Conservation (phyloP, 2,329 filamentous ascomycete species). For the Ophiostoma triangulosporum region DNA sequence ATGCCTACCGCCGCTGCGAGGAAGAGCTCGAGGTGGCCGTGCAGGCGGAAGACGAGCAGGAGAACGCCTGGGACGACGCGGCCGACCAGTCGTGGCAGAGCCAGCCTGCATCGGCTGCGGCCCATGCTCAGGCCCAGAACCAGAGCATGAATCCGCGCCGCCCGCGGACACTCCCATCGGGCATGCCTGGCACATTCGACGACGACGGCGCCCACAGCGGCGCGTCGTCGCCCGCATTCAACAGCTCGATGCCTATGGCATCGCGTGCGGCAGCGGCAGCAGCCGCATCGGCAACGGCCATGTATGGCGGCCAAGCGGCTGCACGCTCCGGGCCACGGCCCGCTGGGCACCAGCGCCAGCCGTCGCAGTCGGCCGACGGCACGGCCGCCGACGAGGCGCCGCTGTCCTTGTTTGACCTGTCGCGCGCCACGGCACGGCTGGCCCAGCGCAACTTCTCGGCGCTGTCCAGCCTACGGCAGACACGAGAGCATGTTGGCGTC, state of each 20-base stretch:
- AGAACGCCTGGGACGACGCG: conserved; percentile 56
- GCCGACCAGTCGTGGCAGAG: conserved; percentile 39
- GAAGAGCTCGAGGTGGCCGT: conserved; percentile 58
- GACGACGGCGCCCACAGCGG: not conserved
- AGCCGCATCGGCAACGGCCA: conserved; percentile 18
- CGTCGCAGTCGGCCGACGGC: not conserved
- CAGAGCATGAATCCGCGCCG: not conserved
- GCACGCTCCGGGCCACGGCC: conserved; percentile 16
- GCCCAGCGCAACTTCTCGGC: conserved; percentile 46
- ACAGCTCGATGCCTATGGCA: conserved; percentile 4
- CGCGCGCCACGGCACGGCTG: conserved; percentile 43
- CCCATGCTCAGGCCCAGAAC: too few species aligned
- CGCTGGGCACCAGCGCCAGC: conserved; percentile 14
- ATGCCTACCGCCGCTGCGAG: conserved; percentile 63
- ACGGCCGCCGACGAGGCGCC: conserved; percentile 37
- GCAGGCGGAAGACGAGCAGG: conserved; percentile 51
- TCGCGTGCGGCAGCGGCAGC: conserved; percentile 8
- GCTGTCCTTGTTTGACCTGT: conserved; percentile 52
- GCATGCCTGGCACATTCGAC: conserved; percentile 41
- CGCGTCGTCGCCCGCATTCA: not conserved
- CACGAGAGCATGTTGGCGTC: conserved; percentile 19
- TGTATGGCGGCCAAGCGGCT: conserved; percentile 11
- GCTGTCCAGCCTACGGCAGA: conserved; percentile 36
- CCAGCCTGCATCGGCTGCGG: not conserved
- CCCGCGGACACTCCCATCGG: not conserved